These are phyloP conservation scores for Ailanthus altissimus DNA, from an alignment of 345 rosid species.

Conservation along the genomic window DNA sequence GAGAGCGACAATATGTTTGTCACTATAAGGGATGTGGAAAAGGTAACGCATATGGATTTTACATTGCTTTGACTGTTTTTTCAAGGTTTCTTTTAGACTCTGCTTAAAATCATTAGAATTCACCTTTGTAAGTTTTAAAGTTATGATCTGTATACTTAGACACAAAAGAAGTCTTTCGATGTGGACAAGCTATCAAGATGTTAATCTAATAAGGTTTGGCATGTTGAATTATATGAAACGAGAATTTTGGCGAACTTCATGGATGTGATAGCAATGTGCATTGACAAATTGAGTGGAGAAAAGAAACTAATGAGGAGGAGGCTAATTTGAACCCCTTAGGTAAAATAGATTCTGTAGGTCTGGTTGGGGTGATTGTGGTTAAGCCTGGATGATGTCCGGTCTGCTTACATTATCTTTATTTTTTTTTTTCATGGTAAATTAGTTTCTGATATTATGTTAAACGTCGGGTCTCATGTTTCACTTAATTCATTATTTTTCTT, in stretches of 20 bases:
- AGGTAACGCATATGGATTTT: conserved; percentile 48
- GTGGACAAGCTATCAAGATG: neutral
- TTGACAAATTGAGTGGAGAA: neutral
- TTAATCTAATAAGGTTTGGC: neutral
- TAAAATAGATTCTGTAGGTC: neutral
- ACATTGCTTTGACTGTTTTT: neutral
- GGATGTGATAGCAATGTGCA: neutral
- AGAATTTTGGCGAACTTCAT: neutral
- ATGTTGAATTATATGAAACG: neutral
- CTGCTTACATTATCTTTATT: neutral
- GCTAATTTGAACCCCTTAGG: too few relatives aligned
- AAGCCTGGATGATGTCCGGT: neutral
- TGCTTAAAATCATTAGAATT: neutral
- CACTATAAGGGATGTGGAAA: conserved; percentile 77
- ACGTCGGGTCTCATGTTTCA: neutral
- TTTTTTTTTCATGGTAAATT: neutral
- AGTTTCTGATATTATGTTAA: neutral
- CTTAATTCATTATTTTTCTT: neutral
- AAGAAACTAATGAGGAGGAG: neutral
- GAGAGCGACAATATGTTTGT: conserved; percentile 89
- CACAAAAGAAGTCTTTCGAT: too few relatives aligned
- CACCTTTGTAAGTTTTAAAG: neutral
- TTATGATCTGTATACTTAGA: neutral
- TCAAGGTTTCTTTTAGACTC: neutral
- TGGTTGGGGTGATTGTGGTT: neutral